Evolutionary conservation across 306 rosid genomes (phyloP).

Genomic region (Urtica urens): DNA sequence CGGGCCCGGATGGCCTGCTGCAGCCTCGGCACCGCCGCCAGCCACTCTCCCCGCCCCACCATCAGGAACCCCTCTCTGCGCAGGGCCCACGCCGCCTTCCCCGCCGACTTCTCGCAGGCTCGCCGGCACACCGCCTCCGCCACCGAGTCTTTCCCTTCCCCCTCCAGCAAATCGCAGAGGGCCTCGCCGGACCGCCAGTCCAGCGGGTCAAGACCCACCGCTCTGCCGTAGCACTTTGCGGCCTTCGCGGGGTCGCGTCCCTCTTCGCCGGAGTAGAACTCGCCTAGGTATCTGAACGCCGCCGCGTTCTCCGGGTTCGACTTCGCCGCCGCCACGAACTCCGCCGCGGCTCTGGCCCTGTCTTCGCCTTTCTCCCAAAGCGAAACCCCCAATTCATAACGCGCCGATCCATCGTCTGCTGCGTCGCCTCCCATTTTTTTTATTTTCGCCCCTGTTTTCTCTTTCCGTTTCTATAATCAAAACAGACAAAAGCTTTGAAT

Average conservation of each 20-base stretch:
- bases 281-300: conserved; percentile 62
- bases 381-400: conserved; percentile 54
- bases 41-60: conserved; percentile 58
- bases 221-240: conserved; percentile 76
- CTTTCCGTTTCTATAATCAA: too few relatives aligned
- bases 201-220: conserved; percentile 49
- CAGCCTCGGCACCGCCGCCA: conserved; percentile 75
- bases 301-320: conserved; percentile 60
- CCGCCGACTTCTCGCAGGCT: conserved; percentile 60
- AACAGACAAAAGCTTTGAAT: too few relatives aligned
- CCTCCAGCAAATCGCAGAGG: conserved; percentile 64
- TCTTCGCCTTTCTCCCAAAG: conserved; percentile 41
- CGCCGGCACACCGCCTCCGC: conserved; percentile 59
- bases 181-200: conserved; percentile 68
- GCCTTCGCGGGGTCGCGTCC: conserved; percentile 58
- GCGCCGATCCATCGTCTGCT: too few relatives aligned
- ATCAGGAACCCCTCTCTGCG: conserved; percentile 75
- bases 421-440: too few relatives aligned
- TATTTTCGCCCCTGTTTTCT: too few relatives aligned
- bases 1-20: conserved; percentile 87
- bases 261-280: conserved; percentile 34
- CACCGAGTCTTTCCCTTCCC: conserved; percentile 51
- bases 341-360: conserved; percentile 54
- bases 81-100: conserved; percentile 91
- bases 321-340: conserved; percentile 58